Evolutionary conservation across 768 basidiomycete genomes (phyloP).

Genomic region (Porphyrellus cyaneotinctus): DNA sequence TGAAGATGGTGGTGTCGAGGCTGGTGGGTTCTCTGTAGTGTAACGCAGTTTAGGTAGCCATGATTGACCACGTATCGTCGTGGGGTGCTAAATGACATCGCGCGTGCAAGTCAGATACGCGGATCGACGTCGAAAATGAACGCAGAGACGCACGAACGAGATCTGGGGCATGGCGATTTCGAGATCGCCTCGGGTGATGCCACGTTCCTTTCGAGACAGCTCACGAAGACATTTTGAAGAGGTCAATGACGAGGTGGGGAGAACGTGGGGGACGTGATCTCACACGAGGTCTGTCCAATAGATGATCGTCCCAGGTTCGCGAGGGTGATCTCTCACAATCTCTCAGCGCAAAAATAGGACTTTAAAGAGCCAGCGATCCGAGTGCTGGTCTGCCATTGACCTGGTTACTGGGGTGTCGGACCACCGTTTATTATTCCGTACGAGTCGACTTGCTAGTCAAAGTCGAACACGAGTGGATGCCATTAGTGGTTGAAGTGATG

Average conservation of each 20-base stretch:
- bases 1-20: conserved; percentile 73
- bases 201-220: conserved; percentile 52
- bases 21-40: conserved; percentile 56
- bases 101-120: background rate
- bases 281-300: conserved; percentile 98
- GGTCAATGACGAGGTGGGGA: background rate
- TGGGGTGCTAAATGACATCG: conserved; percentile 87
- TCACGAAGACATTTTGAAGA: conserved; percentile 54
- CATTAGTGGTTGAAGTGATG: background rate
- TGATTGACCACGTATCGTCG: too few relatives aligned
- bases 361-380: conserved; percentile 90
- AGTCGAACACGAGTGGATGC: conserved; percentile 70
- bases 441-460: conserved; percentile 72
- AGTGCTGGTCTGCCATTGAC: conserved; percentile 94
- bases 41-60: too few relatives aligned
- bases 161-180: conserved; percentile 71
- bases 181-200: conserved; percentile 70
- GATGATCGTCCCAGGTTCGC: conserved; percentile 47
- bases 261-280: conserved; percentile 26
- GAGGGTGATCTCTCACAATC: conserved; percentile 48
- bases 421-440: background rate
- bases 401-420: conserved; percentile 35
- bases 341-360: conserved; percentile 85
- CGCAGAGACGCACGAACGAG: conserved; percentile 67
- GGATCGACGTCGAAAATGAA: background rate